A percentile compares a stretch with the other conserved stretches of the same genome.
These are phyloP conservation scores for Conticribra guillardii DNA, from an alignment of 108 stramenopile species.

Conservation along the genomic window DNA sequence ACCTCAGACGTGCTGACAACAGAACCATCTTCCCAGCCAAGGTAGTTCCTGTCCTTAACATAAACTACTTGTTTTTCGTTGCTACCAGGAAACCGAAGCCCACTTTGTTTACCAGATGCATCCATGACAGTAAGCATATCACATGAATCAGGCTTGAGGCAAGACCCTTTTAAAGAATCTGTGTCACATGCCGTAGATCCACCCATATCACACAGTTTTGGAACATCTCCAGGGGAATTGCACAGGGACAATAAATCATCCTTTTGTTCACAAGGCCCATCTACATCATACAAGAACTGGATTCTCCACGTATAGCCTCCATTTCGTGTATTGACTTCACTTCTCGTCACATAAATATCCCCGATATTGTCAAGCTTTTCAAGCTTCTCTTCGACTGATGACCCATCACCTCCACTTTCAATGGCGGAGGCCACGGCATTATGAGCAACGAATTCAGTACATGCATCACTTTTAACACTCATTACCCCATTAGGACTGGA, in stretches of 20 bases:
- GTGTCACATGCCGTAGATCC: constrained; percentile 43
- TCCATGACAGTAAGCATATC: constrained; percentile 53
- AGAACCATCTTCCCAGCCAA: constrained; percentile 59
- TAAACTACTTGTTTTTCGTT: constrained; percentile 51
- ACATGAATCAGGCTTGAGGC: constrained; percentile 51
- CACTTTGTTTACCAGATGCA: constrained; percentile 29
- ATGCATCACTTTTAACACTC: constrained; percentile 48
- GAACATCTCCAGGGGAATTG: constrained; percentile 85
- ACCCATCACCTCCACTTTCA: constrained; percentile 75
- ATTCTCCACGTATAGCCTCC: constrained; percentile 84
- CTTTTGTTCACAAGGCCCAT: constrained; percentile 74
- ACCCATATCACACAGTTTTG: constrained; percentile 50
- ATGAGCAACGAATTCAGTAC: constrained; percentile 74
- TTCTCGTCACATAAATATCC: constrained; percentile 75
- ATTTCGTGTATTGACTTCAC: constrained; percentile 66
- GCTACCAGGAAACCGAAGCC: constrained; percentile 47
- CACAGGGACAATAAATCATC: constrained; percentile 54
- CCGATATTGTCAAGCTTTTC: constrained; percentile 81
- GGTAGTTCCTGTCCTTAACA: constrained; percentile 58
- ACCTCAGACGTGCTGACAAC: constrained; percentile 16
- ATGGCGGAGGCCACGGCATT: constrained; percentile 70
- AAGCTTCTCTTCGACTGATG: constrained; percentile 82
- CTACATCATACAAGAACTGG: constrained; percentile 76
- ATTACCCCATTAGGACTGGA: constrained; percentile 55
- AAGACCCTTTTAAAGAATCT: constrained; percentile 39